A percentile compares a stretch with the other conserved stretches of the same genome.
phyloP scores from a whole-genome alignment of 176 grass and related monocot genomes.

The Tillandsia leiboldiana region DNA sequence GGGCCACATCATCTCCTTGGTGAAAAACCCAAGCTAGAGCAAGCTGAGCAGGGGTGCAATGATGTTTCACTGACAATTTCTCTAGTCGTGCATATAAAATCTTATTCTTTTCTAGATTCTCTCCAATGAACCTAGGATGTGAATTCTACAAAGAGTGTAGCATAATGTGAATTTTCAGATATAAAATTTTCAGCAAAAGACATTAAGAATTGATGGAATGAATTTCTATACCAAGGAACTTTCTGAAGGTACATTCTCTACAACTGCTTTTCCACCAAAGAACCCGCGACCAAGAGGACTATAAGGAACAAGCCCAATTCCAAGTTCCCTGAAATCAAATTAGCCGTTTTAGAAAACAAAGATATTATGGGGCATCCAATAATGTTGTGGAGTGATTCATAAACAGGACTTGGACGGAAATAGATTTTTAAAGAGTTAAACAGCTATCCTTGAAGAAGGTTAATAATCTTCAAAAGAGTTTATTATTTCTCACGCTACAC shows the following conservation, averaged over 20 bases:
- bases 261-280: constrained; percentile 60
- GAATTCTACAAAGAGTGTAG: not conserved
- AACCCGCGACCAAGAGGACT: constrained; percentile 72
- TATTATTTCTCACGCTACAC: no score
- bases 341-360: constrained; percentile 16
- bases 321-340: constrained; percentile 55
- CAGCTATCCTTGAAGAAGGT: no score
- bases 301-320: constrained; percentile 69
- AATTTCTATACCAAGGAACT: constrained; percentile 44
- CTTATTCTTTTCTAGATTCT: constrained; percentile 20
- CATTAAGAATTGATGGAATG: not conserved
- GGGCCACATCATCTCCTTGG: constrained; percentile 14
- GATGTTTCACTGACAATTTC: constrained; percentile 6
- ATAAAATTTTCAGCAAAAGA: not conserved
- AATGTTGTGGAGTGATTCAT: no score
- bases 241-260: constrained; percentile 38
- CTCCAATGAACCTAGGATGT: constrained; percentile 13
- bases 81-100: not conserved
- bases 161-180: not conserved
- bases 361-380: not conserved
- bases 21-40: constrained; percentile 21
- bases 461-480: no score
- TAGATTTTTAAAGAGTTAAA: no score
- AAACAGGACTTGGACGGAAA: no score
- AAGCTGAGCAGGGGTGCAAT: constrained; percentile 10